Evolutionary conservation across 768 basidiomycete genomes (phyloP).

Genomic region (Favolaschia claudopus): DNA sequence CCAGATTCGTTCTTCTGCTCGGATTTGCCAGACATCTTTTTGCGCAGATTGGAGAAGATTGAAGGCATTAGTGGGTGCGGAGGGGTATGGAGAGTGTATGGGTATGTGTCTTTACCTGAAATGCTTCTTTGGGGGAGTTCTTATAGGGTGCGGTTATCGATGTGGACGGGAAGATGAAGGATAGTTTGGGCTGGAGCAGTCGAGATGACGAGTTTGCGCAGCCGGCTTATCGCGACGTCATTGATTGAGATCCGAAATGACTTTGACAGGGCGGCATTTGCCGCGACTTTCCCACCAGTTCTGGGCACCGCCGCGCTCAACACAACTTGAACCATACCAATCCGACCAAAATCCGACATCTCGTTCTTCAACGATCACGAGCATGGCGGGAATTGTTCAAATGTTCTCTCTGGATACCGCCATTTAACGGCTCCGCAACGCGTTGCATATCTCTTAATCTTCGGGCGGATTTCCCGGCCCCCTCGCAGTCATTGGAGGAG

Average conservation of each 20-base stretch:
- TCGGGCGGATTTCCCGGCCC: too few species aligned
- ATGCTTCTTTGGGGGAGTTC: background rate
- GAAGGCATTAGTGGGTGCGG: conserved; percentile 13
- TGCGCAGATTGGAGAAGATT: conserved; percentile 19
- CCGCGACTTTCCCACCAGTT: too few species aligned
- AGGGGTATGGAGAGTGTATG: background rate
- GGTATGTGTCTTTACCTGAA: background rate
- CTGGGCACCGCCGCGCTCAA: too few species aligned
- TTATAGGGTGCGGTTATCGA: conserved; percentile 7
- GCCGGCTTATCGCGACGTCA: background rate
- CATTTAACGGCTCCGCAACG: too few species aligned
- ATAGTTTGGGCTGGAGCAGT: background rate
- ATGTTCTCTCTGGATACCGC: too few species aligned
- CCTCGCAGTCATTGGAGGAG: background rate
- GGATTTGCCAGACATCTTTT: conserved; percentile 22
- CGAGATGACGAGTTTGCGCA: conserved; percentile 14
- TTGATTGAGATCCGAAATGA: too few species aligned
- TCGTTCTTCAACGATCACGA: background rate
- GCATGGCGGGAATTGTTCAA: background rate
- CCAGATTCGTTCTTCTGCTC: conserved; percentile 10
- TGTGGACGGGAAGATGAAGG: background rate
- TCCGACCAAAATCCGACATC: too few species aligned
- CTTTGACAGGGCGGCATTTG: too few species aligned
- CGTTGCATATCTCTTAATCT: too few species aligned
- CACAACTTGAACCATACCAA: too few species aligned